Base-by-base conservation (phyloP, 345 rosid genomes). In the Sisymbrium altissimum region DNA sequence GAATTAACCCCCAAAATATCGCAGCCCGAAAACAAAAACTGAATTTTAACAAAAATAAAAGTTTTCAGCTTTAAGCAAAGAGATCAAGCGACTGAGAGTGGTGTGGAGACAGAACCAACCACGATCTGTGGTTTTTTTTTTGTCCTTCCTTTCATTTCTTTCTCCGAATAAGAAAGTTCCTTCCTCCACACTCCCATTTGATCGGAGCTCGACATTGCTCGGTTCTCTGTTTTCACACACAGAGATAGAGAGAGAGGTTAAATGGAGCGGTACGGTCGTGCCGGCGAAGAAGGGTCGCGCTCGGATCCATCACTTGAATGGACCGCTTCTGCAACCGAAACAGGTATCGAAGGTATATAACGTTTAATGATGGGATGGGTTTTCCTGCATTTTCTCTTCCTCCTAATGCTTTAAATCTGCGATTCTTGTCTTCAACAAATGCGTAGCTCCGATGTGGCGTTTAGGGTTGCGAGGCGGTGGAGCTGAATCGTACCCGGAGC, bases 281-380 rank as follows among this genome's bases (percentile, higher is more conserved):
- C 46, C 72, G 86, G 78, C n/a, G 88, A 84, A 73, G 88, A 84
- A 57, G 87, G 79, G 45, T 68, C 87, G 9, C 84, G 82, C 78
- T 78, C 89, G 70, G 93, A 88, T 85, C 89, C 89, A 81, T 72
- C 86, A 63, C 87, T 83, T 78, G 89, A 86, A 82, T 87, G 91
- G 91, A 52, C 84, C 9, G 78, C 81, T 80, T 66, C 91, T 52
- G 85, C 80, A 58, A 73, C 66, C 57, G 90, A 85, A 78, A 86
- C 89, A 14, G 88, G 91, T 12, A 78, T 86, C 38, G 91, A 86
- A 86, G 97, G 98, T 87, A 27, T 87, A 27, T 3, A 44, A 67
- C 68, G 36, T 72, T n/a, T 46, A 21, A 43, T 18, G 33, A 52
- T 41, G 4, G 4, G 33, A 30, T 30, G 33, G 46, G 33, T 6